phyloP scores from a whole-genome alignment of 2,329 filamentous ascomycete species.

The Paraphoma sp. region DNA sequence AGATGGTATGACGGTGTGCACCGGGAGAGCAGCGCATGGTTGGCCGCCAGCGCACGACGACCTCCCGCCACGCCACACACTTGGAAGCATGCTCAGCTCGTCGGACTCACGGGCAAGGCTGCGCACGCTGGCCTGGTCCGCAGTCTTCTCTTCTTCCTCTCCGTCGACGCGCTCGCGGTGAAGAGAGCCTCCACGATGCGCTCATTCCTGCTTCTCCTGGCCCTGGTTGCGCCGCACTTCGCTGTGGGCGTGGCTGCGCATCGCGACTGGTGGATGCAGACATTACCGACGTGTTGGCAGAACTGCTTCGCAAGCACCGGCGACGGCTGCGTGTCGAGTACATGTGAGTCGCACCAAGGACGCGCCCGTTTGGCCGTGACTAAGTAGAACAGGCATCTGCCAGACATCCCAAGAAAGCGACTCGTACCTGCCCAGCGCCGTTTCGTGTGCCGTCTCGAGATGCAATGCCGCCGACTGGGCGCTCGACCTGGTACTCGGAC shows the following conservation, averaged over 20 bases:
- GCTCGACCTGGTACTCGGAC: constrained; percentile 22
- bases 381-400: constrained; percentile 31
- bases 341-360: constrained; percentile 15
- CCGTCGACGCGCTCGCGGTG: not conserved
- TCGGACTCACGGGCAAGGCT: not conserved
- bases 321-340: constrained; percentile 26
- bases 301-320: constrained; percentile 21
- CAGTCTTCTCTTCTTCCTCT: not conserved
- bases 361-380: not conserved
- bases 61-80: constrained; percentile 3
- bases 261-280: constrained; percentile 24
- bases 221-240: constrained; percentile 7
- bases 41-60: constrained; percentile 1
- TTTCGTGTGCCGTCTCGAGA: constrained; percentile 22
- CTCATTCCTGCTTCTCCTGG: constrained; percentile 2
- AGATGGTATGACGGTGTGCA: constrained; percentile 7
- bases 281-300: constrained; percentile 28
- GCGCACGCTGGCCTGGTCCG: not conserved
- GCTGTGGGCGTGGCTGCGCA: constrained; percentile 7
- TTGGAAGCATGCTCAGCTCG: not conserved
- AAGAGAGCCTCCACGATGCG: constrained; percentile 2
- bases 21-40: constrained; percentile 1
- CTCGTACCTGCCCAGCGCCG: constrained; percentile 23
- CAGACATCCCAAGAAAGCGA: constrained; percentile 22
- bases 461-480: constrained; percentile 23